A percentile compares a stretch with the other conserved stretches of the same genome.
These are phyloP conservation scores for Cercospora canescens DNA, from an alignment of 2,329 filamentous ascomycete species.

Conservation along the genomic window DNA sequence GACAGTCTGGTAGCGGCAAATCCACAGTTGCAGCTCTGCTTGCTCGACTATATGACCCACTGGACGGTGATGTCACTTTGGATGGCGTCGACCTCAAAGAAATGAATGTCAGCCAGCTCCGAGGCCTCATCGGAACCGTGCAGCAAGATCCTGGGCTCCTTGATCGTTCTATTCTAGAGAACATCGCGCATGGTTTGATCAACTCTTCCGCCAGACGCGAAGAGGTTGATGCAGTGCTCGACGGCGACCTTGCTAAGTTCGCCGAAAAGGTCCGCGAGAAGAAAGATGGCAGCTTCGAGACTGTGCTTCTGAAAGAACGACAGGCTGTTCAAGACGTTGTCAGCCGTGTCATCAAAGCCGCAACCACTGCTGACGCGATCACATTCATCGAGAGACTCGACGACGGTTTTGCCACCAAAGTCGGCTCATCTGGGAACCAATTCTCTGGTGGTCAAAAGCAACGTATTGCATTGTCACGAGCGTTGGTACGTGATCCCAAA, in stretches of 20 bases:
- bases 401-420: conserved; percentile 49
- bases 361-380: too few relatives aligned
- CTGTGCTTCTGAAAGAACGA: too few relatives aligned
- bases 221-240: too few relatives aligned
- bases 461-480: conserved; percentile 48
- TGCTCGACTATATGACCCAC: conserved; percentile 51
- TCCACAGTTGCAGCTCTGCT: conserved; percentile 47
- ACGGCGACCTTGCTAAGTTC: too few relatives aligned
- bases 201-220: too few relatives aligned
- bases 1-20: conserved; percentile 47
- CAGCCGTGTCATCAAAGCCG: too few relatives aligned
- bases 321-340: too few relatives aligned
- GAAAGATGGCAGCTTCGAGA: too few relatives aligned
- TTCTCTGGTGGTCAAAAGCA: conserved; percentile 50
- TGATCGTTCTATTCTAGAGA: conserved; percentile 46
- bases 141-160: conserved; percentile 50
- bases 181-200: too few relatives aligned
- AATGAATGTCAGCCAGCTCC: conserved; percentile 38
- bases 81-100: conserved; percentile 45
- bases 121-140: conserved; percentile 45
- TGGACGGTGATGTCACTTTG: conserved; percentile 40
- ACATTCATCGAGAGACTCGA: conserved; percentile 50
- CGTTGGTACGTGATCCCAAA: conserved; percentile 48
- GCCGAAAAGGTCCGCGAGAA: too few relatives aligned
- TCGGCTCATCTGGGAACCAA: conserved; percentile 42